Conservation (phyloP, 148 eudicot genomes). For the Arctostaphylos glauca region DNA sequence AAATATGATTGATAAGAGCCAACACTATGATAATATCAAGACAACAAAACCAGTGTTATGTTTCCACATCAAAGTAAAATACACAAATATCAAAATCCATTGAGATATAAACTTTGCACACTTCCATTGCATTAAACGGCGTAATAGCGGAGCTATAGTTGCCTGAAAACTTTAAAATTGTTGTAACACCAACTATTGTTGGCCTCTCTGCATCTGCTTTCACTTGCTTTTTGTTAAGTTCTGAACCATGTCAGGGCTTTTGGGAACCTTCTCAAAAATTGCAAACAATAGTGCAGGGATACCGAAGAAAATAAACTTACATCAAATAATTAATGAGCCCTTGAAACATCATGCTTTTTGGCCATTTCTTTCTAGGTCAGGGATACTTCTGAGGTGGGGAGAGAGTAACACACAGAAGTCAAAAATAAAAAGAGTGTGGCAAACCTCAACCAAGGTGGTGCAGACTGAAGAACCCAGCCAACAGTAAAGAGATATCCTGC, state of each 20-base stretch:
- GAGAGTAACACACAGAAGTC: not conserved
- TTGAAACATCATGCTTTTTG: not conserved
- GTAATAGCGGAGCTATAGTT: not conserved
- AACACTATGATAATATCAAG: no score
- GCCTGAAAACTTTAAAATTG: not conserved
- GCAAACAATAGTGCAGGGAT: no score
- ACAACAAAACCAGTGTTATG: no score
- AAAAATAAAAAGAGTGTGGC: conserved; percentile 3
- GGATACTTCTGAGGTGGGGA: no score
- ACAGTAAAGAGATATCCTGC: conserved; percentile 86
- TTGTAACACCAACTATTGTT: not conserved
- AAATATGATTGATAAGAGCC: no score
- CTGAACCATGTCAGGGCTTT: no score
- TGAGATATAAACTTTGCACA: not conserved
- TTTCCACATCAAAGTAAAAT: no score
- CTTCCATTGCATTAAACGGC: not conserved
- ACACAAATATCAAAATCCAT: no score
- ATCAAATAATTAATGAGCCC: not conserved
- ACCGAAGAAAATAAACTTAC: no score
- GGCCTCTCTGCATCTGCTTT: not conserved
- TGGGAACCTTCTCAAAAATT: no score
- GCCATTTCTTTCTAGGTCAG: not conserved
- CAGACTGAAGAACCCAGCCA: conserved; percentile 95
- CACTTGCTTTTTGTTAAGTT: not conserved
- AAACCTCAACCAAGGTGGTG: conserved; percentile 82